phyloP scores from a whole-genome alignment of 2,329 filamentous ascomycete genomes.

The Sarocladium oryzae region DNA sequence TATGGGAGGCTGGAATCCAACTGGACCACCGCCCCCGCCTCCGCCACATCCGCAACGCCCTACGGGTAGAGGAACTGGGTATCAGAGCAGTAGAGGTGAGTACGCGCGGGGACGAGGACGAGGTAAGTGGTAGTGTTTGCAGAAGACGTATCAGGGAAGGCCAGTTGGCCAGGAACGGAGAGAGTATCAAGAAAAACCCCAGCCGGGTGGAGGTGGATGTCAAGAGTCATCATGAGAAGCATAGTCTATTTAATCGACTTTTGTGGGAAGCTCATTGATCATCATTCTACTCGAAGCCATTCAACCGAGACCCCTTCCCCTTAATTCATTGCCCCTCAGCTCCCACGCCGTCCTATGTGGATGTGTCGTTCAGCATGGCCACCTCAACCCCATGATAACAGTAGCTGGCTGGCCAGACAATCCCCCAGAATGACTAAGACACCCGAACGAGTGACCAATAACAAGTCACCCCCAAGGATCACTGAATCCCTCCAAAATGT shows the following conservation, averaged over 20 bases:
- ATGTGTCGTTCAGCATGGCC: neutral
- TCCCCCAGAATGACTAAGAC: too few species aligned
- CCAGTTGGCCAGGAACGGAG: too few species aligned
- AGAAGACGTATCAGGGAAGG: neutral
- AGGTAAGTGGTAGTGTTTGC: constrained; percentile 13
- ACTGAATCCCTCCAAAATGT: too few species aligned
- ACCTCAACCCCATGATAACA: too few species aligned
- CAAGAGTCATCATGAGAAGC: constrained; percentile 7
- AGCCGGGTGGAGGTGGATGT: neutral
- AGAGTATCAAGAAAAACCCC: too few species aligned
- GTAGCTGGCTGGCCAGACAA: too few species aligned
- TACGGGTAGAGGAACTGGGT: neutral
- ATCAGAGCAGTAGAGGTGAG: constrained; percentile 18
- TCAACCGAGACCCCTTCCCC: neutral
- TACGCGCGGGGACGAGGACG: constrained; percentile 23
- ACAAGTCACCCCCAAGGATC: too few species aligned
- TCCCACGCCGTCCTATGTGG: neutral
- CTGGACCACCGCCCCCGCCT: constrained; percentile 15
- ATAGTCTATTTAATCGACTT: constrained; percentile 9
- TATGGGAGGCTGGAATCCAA: constrained; percentile 12
- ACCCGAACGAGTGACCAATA: too few species aligned
- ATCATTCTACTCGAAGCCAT: constrained; percentile 8
- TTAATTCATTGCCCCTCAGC: neutral
- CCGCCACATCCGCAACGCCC: constrained; percentile 10
- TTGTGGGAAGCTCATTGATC: constrained; percentile 8